These are phyloP conservation scores for Albifimbria verrucaria DNA, from an alignment of 2,329 filamentous ascomycete species.

Conservation along the genomic window DNA sequence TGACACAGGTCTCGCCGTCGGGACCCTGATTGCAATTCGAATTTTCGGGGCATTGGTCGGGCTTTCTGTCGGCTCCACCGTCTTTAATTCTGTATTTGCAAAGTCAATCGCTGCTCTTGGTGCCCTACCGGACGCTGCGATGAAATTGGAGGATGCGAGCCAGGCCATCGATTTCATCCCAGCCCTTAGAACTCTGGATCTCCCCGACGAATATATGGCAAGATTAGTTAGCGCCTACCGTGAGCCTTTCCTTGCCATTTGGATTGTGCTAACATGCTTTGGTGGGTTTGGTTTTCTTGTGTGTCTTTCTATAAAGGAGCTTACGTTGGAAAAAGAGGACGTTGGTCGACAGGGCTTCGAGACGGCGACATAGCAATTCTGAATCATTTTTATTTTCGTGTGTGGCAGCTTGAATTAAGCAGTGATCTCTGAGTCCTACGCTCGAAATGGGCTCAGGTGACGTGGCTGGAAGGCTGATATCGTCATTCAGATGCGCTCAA, in stretches of 20 bases:
- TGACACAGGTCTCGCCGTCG: constrained; percentile 30
- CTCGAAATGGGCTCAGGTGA: too few relatives aligned
- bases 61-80: constrained; percentile 28
- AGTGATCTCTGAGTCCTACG: too few relatives aligned
- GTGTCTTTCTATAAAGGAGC: not conserved
- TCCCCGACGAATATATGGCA: not conserved
- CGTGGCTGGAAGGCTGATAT: too few relatives aligned
- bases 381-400: too few relatives aligned
- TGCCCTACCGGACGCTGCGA: constrained; percentile 8
- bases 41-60: constrained; percentile 34
- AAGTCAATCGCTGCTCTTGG: constrained; percentile 9
- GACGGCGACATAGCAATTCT: too few relatives aligned
- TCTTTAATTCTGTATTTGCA: constrained; percentile 29
- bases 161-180: constrained; percentile 16
- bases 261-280: not conserved
- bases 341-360: not conserved
- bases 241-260: not conserved
- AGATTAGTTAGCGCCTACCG: too few relatives aligned
- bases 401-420: too few relatives aligned
- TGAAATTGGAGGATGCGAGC: constrained; percentile 9
- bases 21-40: constrained; percentile 28
- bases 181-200: not conserved
- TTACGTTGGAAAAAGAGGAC: not conserved
- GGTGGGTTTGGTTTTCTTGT: not conserved
- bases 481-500: too few relatives aligned